Conservation (phyloP, 257 asterid species). For the Solanum rostratum region DNA sequence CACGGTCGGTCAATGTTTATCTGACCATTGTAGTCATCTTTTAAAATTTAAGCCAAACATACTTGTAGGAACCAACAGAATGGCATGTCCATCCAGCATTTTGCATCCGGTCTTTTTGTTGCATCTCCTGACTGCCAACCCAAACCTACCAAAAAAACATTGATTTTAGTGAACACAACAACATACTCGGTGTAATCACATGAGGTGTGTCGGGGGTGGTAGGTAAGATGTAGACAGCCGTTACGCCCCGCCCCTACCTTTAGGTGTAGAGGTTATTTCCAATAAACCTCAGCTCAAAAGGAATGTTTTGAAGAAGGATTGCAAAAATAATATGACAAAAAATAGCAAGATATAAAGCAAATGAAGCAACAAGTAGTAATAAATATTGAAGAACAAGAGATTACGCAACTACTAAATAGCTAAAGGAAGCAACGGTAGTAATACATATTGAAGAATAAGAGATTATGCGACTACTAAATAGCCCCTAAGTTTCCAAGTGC, state of each 20-base stretch:
- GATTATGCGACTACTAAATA: neutral
- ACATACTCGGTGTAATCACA: neutral
- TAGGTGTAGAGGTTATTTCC: neutral
- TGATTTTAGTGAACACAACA: neutral
- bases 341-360: neutral
- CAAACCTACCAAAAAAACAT: conserved; percentile 46
- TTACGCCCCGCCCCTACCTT: neutral
- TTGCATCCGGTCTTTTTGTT: conserved; percentile 27
- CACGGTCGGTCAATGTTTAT: neutral
- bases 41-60: conserved; percentile 6
- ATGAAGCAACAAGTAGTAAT: neutral
- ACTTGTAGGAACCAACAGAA: conserved; percentile 97
- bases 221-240: neutral
- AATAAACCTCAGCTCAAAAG: neutral
- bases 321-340: neutral
- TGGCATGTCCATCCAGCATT: conserved; percentile 85
- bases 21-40: neutral
- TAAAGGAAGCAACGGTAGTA: neutral
- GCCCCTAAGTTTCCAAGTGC: neutral
- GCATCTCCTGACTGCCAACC: conserved; percentile 32
- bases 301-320: neutral
- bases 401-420: neutral
- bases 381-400: neutral
- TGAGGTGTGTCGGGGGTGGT: neutral
- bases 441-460: neutral